Percentiles rank a stretch among this genome's conserved stretches.
Evolutionary conservation across 108 stramenopile species (phyloP).

Genomic region (Pseudonitzschia pungens): DNA sequence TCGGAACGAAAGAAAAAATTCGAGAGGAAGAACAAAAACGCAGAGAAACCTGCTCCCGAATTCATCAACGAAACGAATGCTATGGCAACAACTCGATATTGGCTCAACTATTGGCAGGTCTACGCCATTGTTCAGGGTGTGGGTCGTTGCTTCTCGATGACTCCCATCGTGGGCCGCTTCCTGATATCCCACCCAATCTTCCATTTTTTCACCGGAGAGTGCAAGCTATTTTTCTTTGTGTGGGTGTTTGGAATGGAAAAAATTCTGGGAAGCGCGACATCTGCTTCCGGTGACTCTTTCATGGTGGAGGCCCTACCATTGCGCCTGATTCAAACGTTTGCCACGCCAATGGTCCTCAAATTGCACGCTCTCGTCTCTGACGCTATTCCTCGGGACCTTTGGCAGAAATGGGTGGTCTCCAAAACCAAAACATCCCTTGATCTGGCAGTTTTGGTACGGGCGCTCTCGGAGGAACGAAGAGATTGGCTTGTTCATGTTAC

Average conservation of each 20-base stretch:
- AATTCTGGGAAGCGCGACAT: constrained; percentile 28
- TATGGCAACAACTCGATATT: constrained; percentile 30
- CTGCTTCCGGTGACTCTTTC: constrained; percentile 14
- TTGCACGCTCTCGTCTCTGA: constrained; percentile 27
- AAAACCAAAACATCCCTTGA: constrained; percentile 35
- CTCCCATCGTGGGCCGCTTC: constrained; percentile 54
- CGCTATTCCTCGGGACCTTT: constrained; percentile 22
- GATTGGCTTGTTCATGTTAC: constrained; percentile 55
- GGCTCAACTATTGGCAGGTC: constrained; percentile 73
- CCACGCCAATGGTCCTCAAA: constrained; percentile 17
- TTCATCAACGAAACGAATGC: background rate
- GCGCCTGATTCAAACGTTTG: constrained; percentile 1
- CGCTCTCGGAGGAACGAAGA: constrained; percentile 51
- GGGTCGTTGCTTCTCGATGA: constrained; percentile 34
- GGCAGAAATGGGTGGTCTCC: constrained; percentile 31
- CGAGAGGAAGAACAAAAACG: background rate
- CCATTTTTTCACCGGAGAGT: constrained; percentile 31
- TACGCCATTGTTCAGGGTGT: constrained; percentile 53
- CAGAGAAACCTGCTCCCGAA: background rate
- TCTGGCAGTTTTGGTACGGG: constrained; percentile 47
- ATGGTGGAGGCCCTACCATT: constrained; percentile 33
- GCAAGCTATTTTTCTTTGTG: constrained; percentile 66
- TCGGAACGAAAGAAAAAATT: background rate
- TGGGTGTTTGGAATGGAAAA: constrained; percentile 74
- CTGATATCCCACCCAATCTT: constrained; percentile 27